Percentiles rank a stretch among this genome's conserved stretches.
Conservation (phyloP, 1,139 yeast species). For the Kluyveromyces marxianus region DNA sequence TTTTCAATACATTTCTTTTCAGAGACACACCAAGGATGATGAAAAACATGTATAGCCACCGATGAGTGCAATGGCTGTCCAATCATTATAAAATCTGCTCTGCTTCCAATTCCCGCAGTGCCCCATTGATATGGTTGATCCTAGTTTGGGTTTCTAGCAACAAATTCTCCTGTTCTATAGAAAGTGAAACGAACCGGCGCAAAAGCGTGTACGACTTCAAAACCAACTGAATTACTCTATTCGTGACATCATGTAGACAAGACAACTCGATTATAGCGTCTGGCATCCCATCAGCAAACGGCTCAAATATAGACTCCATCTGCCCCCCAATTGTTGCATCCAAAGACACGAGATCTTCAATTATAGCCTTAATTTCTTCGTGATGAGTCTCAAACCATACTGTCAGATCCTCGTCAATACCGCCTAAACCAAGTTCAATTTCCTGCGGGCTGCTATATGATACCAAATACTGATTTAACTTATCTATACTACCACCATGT, state of each 20-base stretch:
- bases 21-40: too few species aligned
- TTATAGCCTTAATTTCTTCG: background rate
- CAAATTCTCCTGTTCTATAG: background rate
- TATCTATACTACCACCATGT: too few species aligned
- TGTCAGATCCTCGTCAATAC: background rate
- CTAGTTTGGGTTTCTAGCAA: background rate
- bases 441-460: too few species aligned
- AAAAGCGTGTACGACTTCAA: background rate
- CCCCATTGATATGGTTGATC: background rate
- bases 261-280: background rate
- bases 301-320: background rate
- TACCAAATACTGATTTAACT: too few species aligned
- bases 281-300: background rate
- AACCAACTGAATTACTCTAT: background rate
- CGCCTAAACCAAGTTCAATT: too few species aligned
- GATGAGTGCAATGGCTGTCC: too few species aligned
- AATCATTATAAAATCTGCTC: too few species aligned
- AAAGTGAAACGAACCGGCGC: background rate
- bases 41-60: too few species aligned
- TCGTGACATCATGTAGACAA: background rate
- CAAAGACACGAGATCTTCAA: background rate
- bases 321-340: background rate
- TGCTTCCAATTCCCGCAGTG: too few species aligned
- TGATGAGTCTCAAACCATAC: conserved; percentile 1
- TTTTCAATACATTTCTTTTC: too few species aligned